Conservation (phyloP, 768 basidiomycete genomes). For the Lenzites betulinus region DNA sequence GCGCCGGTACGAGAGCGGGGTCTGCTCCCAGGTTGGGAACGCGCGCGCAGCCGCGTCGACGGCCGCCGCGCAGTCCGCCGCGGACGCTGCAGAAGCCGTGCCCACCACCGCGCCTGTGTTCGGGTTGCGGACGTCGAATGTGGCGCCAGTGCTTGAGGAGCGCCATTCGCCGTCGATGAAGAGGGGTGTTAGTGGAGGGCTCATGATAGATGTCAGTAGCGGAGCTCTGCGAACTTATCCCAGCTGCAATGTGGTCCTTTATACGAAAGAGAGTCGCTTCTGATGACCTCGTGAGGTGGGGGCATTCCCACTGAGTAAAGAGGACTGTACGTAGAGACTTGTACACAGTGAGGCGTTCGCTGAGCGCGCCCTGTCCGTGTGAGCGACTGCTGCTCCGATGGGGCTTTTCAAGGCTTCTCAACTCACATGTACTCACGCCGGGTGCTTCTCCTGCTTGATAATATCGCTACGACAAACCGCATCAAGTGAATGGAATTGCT, state of each 20-base stretch:
- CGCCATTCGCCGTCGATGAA: conserved; percentile 43
- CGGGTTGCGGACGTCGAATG: conserved; percentile 51
- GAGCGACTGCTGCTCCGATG: too few relatives aligned
- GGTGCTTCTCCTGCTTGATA: not conserved
- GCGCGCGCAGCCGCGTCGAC: conserved; percentile 48
- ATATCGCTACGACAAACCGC: too few relatives aligned
- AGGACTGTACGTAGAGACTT: too few relatives aligned
- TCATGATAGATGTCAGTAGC: not conserved
- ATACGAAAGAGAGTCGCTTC: not conserved
- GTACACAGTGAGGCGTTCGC: too few relatives aligned
- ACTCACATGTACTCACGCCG: not conserved
- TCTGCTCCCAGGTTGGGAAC: conserved; percentile 50
- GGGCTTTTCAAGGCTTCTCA: not conserved
- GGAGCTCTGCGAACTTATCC: too few relatives aligned
- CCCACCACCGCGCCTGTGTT: conserved; percentile 46
- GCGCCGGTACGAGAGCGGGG: conserved; percentile 38
- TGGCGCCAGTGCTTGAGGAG: conserved; percentile 37
- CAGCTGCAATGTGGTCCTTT: not conserved
- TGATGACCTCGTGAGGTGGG: not conserved
- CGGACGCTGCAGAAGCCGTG: conserved; percentile 45
- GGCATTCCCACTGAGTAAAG: too few relatives aligned
- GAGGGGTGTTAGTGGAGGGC: conserved; percentile 32
- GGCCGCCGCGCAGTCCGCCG: conserved; percentile 34
- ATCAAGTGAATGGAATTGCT: not conserved
- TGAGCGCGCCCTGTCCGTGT: too few relatives aligned